phyloP scores from a whole-genome alignment of 2,329 filamentous ascomycete species.

The Ophiostoma quercus region DNA sequence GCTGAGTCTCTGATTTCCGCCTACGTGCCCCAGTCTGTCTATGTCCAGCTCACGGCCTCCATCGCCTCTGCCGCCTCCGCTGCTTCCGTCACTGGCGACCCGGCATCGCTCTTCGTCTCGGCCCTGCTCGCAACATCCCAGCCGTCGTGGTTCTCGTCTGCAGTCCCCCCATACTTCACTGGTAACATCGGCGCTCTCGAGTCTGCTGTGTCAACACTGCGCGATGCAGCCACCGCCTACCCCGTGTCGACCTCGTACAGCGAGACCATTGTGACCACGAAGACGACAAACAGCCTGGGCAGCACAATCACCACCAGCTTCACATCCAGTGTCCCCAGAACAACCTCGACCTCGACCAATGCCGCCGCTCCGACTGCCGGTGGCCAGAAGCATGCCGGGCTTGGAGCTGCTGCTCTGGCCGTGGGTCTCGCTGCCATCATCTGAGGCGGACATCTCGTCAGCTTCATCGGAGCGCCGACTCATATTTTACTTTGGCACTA shows the following conservation, averaged over 20 bases:
- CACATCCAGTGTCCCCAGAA: slow-evolving; percentile 26
- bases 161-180: slow-evolving; percentile 22
- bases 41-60: slow-evolving; percentile 29
- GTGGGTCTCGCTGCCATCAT: slow-evolving; percentile 31
- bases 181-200: slow-evolving; percentile 24
- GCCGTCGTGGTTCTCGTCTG: slow-evolving; percentile 27
- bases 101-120: slow-evolving; percentile 30
- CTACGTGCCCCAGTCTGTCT: slow-evolving; percentile 32
- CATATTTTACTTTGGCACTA: background rate
- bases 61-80: slow-evolving; percentile 27
- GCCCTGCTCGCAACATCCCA: slow-evolving; percentile 30
- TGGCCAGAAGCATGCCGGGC: slow-evolving; percentile 7
- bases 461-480: background rate
- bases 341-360: slow-evolving; percentile 22
- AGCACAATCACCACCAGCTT: slow-evolving; percentile 29
- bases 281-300: slow-evolving; percentile 30
- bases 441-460: slow-evolving; percentile 11
- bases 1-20: slow-evolving; percentile 31
- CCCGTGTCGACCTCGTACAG: slow-evolving; percentile 20
- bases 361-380: slow-evolving; percentile 20
- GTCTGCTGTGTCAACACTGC: slow-evolving; percentile 29
- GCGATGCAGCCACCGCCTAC: slow-evolving; percentile 16
- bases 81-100: slow-evolving; percentile 31
- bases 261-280: slow-evolving; percentile 28
- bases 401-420: slow-evolving; percentile 21